A percentile compares a stretch with the other conserved stretches of the same genome.
Evolutionary conservation across 2,329 filamentous ascomycete species (phyloP).

Genomic region (Endocalyx cinctus): DNA sequence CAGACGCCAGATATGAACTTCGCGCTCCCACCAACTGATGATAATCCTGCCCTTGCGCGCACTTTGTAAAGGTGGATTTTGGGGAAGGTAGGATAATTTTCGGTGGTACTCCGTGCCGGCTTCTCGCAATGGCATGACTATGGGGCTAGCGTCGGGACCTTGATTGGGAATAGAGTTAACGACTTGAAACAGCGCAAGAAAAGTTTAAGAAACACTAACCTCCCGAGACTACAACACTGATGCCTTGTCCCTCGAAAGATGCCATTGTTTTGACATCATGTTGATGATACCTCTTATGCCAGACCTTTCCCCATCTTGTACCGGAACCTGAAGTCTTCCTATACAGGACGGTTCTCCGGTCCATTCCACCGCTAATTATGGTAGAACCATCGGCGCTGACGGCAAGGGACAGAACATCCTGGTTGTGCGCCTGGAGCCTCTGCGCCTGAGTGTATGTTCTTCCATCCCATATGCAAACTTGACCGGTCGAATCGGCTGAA

Average conservation of each 20-base stretch:
- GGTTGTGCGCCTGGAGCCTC: constrained; percentile 78
- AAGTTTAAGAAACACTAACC: constrained; percentile 64
- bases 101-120: constrained; percentile 78
- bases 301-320: constrained; percentile 77
- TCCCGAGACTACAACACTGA: constrained; percentile 88
- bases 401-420: constrained; percentile 86
- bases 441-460: constrained; percentile 87
- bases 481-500: constrained; percentile 90
- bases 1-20: constrained; percentile 76
- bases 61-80: constrained; percentile 67
- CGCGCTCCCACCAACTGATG: constrained; percentile 87
- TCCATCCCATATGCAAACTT: constrained; percentile 89
- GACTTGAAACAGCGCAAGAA: not conserved
- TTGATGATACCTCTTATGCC: constrained; percentile 79
- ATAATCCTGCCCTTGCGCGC: constrained; percentile 70
- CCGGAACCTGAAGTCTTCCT: constrained; percentile 58
- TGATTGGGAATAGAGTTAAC: constrained; percentile 24
- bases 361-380: constrained; percentile 88
- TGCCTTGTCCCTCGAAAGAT: constrained; percentile 74
- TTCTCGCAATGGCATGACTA: constrained; percentile 74
- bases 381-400: constrained; percentile 73
- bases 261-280: constrained; percentile 96
- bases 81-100: constrained; percentile 77
- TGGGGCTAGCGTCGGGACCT: constrained; percentile 82
- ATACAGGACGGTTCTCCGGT: constrained; percentile 81